Evolutionary conservation across 2,329 filamentous ascomycete genomes (phyloP).

Genomic region (Penicillium thymicola): DNA sequence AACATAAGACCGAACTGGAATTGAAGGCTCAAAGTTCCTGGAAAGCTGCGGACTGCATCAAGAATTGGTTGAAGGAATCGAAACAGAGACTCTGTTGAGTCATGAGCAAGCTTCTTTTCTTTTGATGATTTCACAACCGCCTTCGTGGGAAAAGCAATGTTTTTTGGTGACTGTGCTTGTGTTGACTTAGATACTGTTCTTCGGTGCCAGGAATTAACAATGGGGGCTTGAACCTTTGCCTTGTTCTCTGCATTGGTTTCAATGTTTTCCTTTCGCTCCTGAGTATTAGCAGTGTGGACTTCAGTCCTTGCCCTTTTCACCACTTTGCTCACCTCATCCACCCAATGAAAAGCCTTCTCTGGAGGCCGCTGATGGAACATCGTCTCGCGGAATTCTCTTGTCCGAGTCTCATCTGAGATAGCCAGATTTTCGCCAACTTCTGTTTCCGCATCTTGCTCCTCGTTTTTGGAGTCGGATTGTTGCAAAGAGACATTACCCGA

Average conservation of each 20-base stretch:
- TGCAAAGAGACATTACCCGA: not conserved
- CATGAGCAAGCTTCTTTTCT: not conserved
- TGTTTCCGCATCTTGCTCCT: not conserved
- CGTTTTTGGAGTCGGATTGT: not conserved
- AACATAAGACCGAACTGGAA: slow-evolving; percentile 35
- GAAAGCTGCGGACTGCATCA: slow-evolving; percentile 34
- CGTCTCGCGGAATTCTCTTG: not conserved
- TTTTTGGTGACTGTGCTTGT: not conserved
- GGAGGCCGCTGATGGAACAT: slow-evolving; percentile 2
- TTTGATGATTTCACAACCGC: no score
- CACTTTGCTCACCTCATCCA: not conserved
- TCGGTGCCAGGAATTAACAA: not conserved
- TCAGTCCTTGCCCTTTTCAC: not conserved
- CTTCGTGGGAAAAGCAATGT: not conserved
- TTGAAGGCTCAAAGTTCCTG: slow-evolving; percentile 36
- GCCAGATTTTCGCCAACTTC: not conserved
- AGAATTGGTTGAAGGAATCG: slow-evolving; percentile 30
- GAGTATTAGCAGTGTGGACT: not conserved
- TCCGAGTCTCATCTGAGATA: not conserved
- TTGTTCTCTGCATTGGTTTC: not conserved
- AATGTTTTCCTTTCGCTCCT: not conserved
- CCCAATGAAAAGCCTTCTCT: not conserved
- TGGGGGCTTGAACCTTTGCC: not conserved
- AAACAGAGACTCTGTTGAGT: slow-evolving; percentile 24
- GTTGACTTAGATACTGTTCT: not conserved